Conservation (phyloP, 2,329 filamentous ascomycete species). For the Plectosphaerella cucumerina region DNA sequence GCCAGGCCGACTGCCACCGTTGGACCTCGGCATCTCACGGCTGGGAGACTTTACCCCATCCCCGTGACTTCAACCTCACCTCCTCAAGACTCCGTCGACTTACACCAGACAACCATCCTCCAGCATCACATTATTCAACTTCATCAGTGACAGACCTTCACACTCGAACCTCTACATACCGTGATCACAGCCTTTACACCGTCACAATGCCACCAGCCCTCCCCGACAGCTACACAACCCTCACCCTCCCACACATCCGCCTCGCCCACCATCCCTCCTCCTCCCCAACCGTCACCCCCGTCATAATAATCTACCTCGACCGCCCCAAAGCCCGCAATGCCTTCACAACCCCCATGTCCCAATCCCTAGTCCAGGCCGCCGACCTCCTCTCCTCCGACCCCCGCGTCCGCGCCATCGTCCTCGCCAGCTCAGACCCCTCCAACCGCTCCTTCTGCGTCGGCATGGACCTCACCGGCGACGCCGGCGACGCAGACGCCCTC, state of each 20-base stretch:
- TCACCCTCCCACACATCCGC: constrained; percentile 37
- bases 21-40: constrained; percentile 3
- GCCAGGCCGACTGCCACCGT: constrained; percentile 1
- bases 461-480: constrained; percentile 40
- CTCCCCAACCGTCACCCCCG: constrained; percentile 52
- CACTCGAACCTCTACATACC: background rate
- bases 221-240: constrained; percentile 33
- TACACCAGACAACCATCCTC: background rate
- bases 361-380: constrained; percentile 54
- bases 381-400: constrained; percentile 45
- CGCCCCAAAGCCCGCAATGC: constrained; percentile 65
- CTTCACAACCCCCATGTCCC: constrained; percentile 62
- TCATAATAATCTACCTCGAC: constrained; percentile 61
- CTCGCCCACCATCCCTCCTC: constrained; percentile 44
- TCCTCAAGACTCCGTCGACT: background rate
- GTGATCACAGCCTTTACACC: background rate
- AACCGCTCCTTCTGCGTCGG: constrained; percentile 55
- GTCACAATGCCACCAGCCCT: constrained; percentile 6
- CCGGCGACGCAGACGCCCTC: constrained; percentile 9
- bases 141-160: too few relatives aligned
- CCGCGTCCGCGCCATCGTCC: constrained; percentile 49
- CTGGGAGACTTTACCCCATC: background rate
- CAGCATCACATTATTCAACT: too few relatives aligned
- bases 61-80: background rate
- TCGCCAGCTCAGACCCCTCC: constrained; percentile 45